These are phyloP conservation scores for Eucalyptus regnans DNA, from an alignment of 345 rosid genomes.

Conservation along the genomic window DNA sequence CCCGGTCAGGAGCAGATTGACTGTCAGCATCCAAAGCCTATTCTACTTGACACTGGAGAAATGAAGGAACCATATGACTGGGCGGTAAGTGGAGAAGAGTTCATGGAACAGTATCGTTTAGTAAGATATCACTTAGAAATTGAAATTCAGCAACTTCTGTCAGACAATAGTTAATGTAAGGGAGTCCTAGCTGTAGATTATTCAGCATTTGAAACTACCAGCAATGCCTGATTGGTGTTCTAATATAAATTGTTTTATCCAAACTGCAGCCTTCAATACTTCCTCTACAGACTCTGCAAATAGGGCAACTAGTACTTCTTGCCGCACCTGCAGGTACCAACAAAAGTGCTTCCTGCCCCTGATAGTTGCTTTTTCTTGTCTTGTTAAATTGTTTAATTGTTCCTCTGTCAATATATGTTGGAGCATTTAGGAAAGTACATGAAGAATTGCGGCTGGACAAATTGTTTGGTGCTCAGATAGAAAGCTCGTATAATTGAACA, in stretches of 20 bases:
- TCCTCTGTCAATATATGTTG: not conserved
- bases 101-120: not conserved
- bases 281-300: slow-evolving; percentile 43
- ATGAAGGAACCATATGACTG: slow-evolving; percentile 73
- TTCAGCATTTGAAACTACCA: not conserved
- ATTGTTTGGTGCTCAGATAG: not conserved
- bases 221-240: not conserved
- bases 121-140: not conserved
- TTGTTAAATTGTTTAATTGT: not conserved
- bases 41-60: slow-evolving; percentile 74
- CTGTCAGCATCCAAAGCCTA: slow-evolving; percentile 67
- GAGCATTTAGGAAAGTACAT: not conserved
- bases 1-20: slow-evolving; percentile 43
- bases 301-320: slow-evolving; percentile 53
- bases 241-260: not conserved
- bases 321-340: slow-evolving; percentile 46
- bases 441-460: not conserved
- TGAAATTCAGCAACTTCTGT: not conserved
- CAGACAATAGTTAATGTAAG: not conserved
- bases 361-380: not conserved
- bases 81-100: slow-evolving; percentile 39
- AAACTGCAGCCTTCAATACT: slow-evolving; percentile 46
- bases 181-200: not conserved
- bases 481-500: not conserved
- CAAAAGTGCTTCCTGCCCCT: not conserved